Percentiles rank a stretch among this genome's conserved stretches.
Conservation (phyloP, 164 flowering plant species). For the Echeveria elegans region DNA sequence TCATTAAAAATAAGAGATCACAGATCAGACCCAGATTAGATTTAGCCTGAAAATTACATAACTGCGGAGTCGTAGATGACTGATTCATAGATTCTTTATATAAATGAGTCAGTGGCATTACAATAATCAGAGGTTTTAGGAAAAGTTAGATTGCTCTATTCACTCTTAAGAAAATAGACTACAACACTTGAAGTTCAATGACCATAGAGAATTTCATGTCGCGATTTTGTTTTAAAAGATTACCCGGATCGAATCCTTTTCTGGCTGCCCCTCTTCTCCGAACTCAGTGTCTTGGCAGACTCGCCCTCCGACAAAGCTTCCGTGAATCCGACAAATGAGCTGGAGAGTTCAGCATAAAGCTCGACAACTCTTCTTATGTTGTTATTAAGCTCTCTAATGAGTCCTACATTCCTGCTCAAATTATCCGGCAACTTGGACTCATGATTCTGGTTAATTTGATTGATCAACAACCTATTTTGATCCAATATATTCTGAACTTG, state of each 20-base stretch:
- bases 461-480: constrained; percentile 24
- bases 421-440: constrained; percentile 58
- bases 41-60: no score
- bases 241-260: constrained; percentile 32
- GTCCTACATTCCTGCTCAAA: constrained; percentile 48
- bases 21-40: no score
- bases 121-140: no score
- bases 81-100: no score
- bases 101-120: no score
- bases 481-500: constrained; percentile 29
- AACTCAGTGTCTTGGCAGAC: constrained; percentile 8
- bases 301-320: constrained; percentile 30
- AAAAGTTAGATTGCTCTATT: no score
- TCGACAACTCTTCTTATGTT: constrained; percentile 56
- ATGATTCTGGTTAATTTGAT: constrained; percentile 44
- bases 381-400: constrained; percentile 61
- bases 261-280: constrained; percentile 24
- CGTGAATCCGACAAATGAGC: constrained; percentile 39
- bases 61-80: no score
- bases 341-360: constrained; percentile 42
- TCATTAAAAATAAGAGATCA: not conserved
- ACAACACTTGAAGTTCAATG: not conserved
- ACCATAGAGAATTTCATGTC: not conserved
- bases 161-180: no score
- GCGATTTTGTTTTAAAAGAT: not conserved